These are phyloP conservation scores for Cryptococcus sp. DNA, from an alignment of 1,284 basidiomycete genomes.

Conservation along the genomic window DNA sequence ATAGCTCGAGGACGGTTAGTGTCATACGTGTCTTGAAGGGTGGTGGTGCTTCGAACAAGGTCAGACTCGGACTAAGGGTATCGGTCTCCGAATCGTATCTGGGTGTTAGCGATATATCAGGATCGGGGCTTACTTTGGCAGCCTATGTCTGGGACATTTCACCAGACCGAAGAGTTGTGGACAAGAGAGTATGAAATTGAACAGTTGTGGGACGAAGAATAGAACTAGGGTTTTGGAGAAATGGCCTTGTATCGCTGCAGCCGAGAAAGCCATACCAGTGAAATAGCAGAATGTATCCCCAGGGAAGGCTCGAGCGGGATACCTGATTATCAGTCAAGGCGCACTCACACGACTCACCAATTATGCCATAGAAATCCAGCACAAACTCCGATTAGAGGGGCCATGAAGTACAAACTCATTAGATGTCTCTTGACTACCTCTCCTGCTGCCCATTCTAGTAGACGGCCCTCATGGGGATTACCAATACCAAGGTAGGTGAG, in stretches of 20 bases:
- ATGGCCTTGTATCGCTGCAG: conserved; percentile 92
- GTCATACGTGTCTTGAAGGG: conserved; percentile 55
- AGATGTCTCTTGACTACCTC: conserved; percentile 87
- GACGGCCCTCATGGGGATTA: conserved; percentile 32
- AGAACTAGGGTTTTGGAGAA: conserved; percentile 94
- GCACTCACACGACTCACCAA: conserved; percentile 58
- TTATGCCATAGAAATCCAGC: conserved; percentile 87
- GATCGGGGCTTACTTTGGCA: conserved; percentile 65
- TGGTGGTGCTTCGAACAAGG: conserved; percentile 55
- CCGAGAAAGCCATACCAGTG: conserved; percentile 94
- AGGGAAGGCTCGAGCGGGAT: conserved; percentile 88
- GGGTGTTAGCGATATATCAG: neutral
- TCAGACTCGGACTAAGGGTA: conserved; percentile 67
- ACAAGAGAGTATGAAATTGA: conserved; percentile 92
- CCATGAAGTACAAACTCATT: conserved; percentile 93
- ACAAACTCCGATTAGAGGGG: conserved; percentile 87
- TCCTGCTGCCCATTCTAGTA: conserved; percentile 48
- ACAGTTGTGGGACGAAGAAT: conserved; percentile 96
- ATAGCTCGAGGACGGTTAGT: conserved; percentile 57
- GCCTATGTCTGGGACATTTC: conserved; percentile 85
- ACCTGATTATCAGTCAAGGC: conserved; percentile 58
- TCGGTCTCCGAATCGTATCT: conserved; percentile 71
- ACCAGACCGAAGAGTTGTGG: conserved; percentile 94
- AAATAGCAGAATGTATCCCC: conserved; percentile 99
- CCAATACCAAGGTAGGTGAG: conserved; percentile 70